Evolutionary conservation across 2,329 filamentous ascomycete species (phyloP).

Genomic region (Hypomyces perniciosus): DNA sequence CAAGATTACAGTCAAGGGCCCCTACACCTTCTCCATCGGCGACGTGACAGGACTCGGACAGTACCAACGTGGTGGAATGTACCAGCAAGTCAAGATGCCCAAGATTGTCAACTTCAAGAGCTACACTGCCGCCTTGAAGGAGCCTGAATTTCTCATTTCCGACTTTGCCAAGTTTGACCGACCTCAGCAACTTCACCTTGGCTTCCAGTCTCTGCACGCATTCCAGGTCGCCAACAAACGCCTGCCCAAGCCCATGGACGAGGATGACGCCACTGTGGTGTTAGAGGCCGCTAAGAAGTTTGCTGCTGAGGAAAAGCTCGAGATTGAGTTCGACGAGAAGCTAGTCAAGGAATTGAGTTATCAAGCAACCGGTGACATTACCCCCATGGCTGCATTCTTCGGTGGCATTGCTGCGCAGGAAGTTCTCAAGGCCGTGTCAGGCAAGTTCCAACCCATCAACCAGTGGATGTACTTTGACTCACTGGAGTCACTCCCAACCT

Average conservation of each 20-base stretch:
- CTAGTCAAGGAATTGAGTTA: conserved; percentile 88
- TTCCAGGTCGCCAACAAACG: conserved; percentile 72
- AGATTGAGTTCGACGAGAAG: conserved; percentile 81
- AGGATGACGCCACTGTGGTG: conserved; percentile 74
- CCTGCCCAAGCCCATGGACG: conserved; percentile 76
- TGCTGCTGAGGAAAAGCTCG: conserved; percentile 60
- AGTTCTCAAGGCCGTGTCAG: conserved; percentile 91
- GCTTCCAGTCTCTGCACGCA: conserved; percentile 84
- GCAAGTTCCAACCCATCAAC: conserved; percentile 92
- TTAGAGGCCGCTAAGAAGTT: conserved; percentile 69
- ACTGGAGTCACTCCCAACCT: conserved; percentile 84
- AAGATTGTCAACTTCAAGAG: conserved; percentile 86
- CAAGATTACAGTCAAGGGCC: conserved; percentile 89
- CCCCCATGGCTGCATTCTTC: conserved; percentile 89
- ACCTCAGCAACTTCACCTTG: conserved; percentile 83
- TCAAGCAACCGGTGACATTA: conserved; percentile 86
- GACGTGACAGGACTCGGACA: conserved; percentile 81
- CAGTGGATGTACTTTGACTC: conserved; percentile 99
- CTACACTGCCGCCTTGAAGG: conserved; percentile 70
- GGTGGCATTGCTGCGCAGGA: conserved; percentile 92
- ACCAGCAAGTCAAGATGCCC: conserved; percentile 97
- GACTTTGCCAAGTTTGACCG: conserved; percentile 98
- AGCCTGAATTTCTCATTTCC: conserved; percentile 83
- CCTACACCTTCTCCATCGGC: conserved; percentile 95
- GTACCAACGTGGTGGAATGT: conserved; percentile 85